These are phyloP conservation scores for Eimeria necatrix DNA, from an alignment of 169 alveolate species.

Conservation along the genomic window DNA sequence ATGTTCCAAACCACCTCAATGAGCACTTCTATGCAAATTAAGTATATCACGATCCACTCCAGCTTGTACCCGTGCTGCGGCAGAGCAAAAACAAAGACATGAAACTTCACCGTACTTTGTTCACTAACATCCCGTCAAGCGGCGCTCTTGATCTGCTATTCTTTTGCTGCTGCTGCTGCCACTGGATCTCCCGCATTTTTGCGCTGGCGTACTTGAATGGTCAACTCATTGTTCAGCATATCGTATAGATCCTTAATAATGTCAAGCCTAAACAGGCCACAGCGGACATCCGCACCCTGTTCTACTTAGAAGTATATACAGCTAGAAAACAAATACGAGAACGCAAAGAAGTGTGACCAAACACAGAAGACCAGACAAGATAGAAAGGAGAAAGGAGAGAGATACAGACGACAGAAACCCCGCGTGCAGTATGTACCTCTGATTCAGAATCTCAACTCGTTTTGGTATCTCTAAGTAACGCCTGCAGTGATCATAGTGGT, in stretches of 20 bases:
- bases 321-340: background rate
- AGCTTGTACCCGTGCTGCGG: slow-evolving; percentile 91
- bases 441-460: slow-evolving; percentile 91
- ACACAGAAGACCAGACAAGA: background rate
- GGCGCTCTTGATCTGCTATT: background rate
- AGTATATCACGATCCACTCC: slow-evolving; percentile 91
- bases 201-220: slow-evolving; percentile 84
- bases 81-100: background rate
- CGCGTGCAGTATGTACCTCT: slow-evolving; percentile 80
- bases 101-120: background rate
- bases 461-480: slow-evolving; percentile 91
- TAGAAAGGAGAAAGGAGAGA: background rate
- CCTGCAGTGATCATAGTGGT: slow-evolving; percentile 88
- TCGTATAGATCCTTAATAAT: slow-evolving; percentile 91
- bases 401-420: background rate
- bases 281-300: background rate
- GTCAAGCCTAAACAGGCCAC: slow-evolving; percentile 83
- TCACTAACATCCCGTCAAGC: background rate
- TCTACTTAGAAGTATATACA: background rate
- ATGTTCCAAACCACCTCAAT: slow-evolving; percentile 93
- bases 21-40: slow-evolving; percentile 89
- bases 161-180: slow-evolving; percentile 35
- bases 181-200: background rate
- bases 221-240: slow-evolving; percentile 90
- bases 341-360: background rate